phyloP scores from a whole-genome alignment of 805 yeast genomes.

The Wickerhamiella parazyma region DNA sequence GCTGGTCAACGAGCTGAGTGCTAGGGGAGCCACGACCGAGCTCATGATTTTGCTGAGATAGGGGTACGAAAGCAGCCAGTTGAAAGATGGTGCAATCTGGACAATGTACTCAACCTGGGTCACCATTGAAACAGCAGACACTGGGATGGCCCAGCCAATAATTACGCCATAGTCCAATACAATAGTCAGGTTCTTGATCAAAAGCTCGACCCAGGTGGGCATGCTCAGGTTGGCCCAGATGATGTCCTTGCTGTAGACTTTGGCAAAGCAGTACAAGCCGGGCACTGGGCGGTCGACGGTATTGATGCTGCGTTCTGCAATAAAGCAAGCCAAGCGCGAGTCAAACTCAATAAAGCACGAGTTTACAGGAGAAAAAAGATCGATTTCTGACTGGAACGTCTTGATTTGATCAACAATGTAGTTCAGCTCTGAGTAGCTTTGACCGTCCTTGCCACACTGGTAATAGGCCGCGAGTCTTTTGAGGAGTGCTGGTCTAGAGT shows the following conservation, averaged over 20 bases:
- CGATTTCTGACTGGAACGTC: slow-evolving; percentile 37
- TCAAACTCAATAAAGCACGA: slow-evolving; percentile 49
- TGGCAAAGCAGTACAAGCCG: slow-evolving; percentile 20
- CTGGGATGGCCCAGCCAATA: slow-evolving; percentile 68
- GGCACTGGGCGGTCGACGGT: slow-evolving; percentile 3
- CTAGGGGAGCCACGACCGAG: slow-evolving; percentile 52
- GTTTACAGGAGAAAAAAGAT: slow-evolving; percentile 21
- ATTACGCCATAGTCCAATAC: slow-evolving; percentile 37
- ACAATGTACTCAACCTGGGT: slow-evolving; percentile 61
- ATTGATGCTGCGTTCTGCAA: slow-evolving; percentile 36
- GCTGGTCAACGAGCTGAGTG: slow-evolving; percentile 50
- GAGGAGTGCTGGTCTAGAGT: neutral
- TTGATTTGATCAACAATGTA: slow-evolving; percentile 42
- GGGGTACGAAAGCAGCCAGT: slow-evolving; percentile 45
- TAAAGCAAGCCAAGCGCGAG: slow-evolving; percentile 41
- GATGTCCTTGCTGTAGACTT: slow-evolving; percentile 52
- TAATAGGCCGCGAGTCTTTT: neutral
- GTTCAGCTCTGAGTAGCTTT: neutral
- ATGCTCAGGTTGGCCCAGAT: slow-evolving; percentile 51
- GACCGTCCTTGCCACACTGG: neutral
- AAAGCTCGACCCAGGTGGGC: slow-evolving; percentile 28
- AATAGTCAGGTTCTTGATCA: slow-evolving; percentile 32
- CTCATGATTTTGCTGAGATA: slow-evolving; percentile 40
- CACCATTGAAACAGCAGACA: slow-evolving; percentile 61
- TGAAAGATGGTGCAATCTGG: slow-evolving; percentile 44